Evolutionary conservation across 208 protist genomes (phyloP).

Genomic region (Kentomonas sorsogonicus): DNA sequence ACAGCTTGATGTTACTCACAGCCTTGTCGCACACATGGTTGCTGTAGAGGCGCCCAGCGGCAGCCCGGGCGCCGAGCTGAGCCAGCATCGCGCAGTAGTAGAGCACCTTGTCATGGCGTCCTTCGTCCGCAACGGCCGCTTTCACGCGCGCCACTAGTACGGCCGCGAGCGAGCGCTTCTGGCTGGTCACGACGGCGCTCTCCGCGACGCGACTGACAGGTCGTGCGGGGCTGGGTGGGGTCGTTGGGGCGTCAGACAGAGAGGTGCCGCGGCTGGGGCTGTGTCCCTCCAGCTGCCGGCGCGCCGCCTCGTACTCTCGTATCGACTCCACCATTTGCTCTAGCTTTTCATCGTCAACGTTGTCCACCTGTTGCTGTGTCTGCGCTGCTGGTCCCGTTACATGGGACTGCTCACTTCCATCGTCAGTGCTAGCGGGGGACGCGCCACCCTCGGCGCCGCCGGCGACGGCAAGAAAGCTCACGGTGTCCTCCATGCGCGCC

Average conservation of each 20-base stretch:
- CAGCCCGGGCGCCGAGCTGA: constrained; percentile 35
- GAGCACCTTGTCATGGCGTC: background rate
- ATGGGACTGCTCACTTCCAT: too few species aligned
- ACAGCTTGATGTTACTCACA: constrained; percentile 39
- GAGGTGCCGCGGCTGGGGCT: background rate
- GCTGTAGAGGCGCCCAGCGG: constrained; percentile 47
- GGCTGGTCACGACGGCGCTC: background rate
- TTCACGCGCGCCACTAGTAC: background rate
- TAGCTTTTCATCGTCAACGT: constrained; percentile 22
- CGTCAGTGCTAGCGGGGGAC: too few species aligned
- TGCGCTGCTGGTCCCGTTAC: background rate
- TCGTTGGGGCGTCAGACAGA: background rate
- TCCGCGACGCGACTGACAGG: background rate
- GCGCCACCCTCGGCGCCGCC: background rate
- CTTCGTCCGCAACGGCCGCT: background rate
- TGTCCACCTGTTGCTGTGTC: background rate
- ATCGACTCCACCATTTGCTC: constrained; percentile 49
- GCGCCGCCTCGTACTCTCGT: constrained; percentile 56
- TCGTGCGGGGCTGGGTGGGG: too few species aligned
- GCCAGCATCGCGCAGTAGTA: constrained; percentile 11
- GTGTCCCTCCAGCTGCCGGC: constrained; percentile 16
- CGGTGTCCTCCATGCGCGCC: constrained; percentile 23
- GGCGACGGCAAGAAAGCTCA: constrained; percentile 20
- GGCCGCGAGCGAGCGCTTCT: background rate
- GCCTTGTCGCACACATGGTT: constrained; percentile 66